Evolutionary conservation across 352 stramenopile genomes (phyloP), one percentile per base, ranked within the genome.

Genomic region (Elongisporangium senticosum): DNA sequence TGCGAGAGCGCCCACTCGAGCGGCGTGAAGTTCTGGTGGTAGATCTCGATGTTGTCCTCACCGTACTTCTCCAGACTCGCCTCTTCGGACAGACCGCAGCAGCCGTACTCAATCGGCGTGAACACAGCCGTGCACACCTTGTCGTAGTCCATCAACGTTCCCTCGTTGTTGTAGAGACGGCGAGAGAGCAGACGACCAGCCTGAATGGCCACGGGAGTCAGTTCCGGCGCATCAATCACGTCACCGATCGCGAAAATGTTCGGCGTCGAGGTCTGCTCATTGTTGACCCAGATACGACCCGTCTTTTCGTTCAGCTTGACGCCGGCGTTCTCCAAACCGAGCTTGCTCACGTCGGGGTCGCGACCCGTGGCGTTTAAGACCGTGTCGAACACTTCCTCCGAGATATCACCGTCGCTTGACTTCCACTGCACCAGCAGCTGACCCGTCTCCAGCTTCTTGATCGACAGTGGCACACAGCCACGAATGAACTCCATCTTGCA

Each of bases 171-270:
- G 72, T 96, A 99, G 24, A 99, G 71, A 53, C 96, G 94, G 19
- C 90, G 86, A 39, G 93, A 83, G n/a, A 99, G 79, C 28, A 89
- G 63, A 26, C 82, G 80, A 47, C 96, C 96, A 3, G 96, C 93
- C 69, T 99, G 89, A 62, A 99, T 99, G 6, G 97, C 97, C 40
- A 99, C 97, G 4, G 97, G 97, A 11, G 97, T 99, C 40, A 99
- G 84, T 75, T 99, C 97, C 0, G 95, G 96, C 58, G 87, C 93
- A 54, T 98, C 90, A 68, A 98, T 95, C 14, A 98, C 95, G 83
- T 99, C 96, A 26, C 97, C 97, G 55, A 99, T 95, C 17, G 96
- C 97, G 66, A 98, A 99, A 62, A 99, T 95, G 72, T 98, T 97
- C 15, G 93, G 78, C 53, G 92, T 91, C 50, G 82, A 89, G 1